phyloP scores from a whole-genome alignment of 1,284 basidiomycete genomes.

The Somion occarium region DNA sequence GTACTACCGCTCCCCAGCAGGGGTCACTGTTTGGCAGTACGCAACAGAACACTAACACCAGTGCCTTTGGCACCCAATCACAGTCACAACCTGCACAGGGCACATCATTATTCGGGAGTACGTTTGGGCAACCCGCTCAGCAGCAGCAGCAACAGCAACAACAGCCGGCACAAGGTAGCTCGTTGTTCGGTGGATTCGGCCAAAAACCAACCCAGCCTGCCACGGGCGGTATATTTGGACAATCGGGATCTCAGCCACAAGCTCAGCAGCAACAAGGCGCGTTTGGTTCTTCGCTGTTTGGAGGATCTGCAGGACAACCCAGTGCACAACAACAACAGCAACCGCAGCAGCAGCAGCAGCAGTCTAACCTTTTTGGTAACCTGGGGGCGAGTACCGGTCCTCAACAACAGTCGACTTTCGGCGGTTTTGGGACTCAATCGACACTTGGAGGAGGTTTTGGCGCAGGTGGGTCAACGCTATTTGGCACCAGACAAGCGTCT shows the following conservation, averaged over 20 bases:
- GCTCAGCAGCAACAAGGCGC: slow-evolving; percentile 1
- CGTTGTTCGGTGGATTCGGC: slow-evolving; percentile 11
- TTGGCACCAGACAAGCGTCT: slow-evolving; percentile 12
- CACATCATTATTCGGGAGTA: slow-evolving; percentile 26
- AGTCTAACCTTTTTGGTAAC: slow-evolving; percentile 8
- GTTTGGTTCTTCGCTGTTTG: slow-evolving; percentile 12
- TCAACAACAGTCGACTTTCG: slow-evolving; percentile 4
- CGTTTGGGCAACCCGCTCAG: slow-evolving; percentile 27
- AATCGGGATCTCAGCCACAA: slow-evolving; percentile 18
- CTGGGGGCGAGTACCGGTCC: background rate
- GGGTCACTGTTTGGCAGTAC: slow-evolving; percentile 25
- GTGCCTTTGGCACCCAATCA: slow-evolving; percentile 18
- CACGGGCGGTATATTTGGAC: slow-evolving; percentile 17
- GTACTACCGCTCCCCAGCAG: slow-evolving; percentile 9
- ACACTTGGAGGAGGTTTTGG: slow-evolving; percentile 23
- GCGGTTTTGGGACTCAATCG: slow-evolving; percentile 17
- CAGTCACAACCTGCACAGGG: slow-evolving; percentile 21
- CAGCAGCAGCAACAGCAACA: slow-evolving; percentile 27
- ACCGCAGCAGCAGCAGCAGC: background rate
- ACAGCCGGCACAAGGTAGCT: slow-evolving; percentile 27
- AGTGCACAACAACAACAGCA: slow-evolving; percentile 1
- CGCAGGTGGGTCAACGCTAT: slow-evolving; percentile 10
- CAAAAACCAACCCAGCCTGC: slow-evolving; percentile 16
- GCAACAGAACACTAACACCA: slow-evolving; percentile 20
- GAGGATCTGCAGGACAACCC: background rate